A percentile compares a stretch with the other conserved stretches of the same genome.
Evolutionary conservation across 768 basidiomycete species (phyloP).

Genomic region (Phylloporus arenicola): DNA sequence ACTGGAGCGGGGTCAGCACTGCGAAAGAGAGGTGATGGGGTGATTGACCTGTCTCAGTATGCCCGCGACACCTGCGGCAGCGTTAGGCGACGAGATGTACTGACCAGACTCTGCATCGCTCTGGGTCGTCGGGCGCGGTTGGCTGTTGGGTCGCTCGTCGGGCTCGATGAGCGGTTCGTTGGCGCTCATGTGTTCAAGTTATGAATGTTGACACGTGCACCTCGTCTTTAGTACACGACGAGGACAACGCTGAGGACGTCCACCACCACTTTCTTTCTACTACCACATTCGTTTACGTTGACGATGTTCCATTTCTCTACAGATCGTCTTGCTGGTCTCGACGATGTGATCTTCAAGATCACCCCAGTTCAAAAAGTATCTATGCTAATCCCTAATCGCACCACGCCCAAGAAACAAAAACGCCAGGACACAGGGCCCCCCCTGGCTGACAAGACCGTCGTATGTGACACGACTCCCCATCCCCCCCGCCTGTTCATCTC

Average conservation of each 20-base stretch:
- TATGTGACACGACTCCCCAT: constrained; percentile 19
- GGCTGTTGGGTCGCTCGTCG: constrained; percentile 50
- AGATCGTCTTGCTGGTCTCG: constrained; percentile 41
- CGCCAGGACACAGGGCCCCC: constrained; percentile 25
- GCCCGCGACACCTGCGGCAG: constrained; percentile 54
- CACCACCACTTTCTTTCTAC: background rate
- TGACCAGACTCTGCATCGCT: constrained; percentile 75
- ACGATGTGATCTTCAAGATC: constrained; percentile 36
- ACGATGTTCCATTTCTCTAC: constrained; percentile 34
- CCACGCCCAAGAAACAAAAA: constrained; percentile 18
- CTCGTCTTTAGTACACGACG: constrained; percentile 10
- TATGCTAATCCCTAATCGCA: constrained; percentile 22
- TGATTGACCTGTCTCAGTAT: constrained; percentile 67
- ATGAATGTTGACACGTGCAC: constrained; percentile 11
- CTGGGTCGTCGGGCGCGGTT: constrained; percentile 51
- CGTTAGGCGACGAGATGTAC: background rate
- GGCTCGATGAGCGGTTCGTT: constrained; percentile 78
- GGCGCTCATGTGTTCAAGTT: constrained; percentile 43
- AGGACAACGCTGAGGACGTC: constrained; percentile 11
- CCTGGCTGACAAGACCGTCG: constrained; percentile 30
- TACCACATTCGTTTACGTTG: background rate
- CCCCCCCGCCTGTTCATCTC: constrained; percentile 10
- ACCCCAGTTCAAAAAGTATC: constrained; percentile 24
- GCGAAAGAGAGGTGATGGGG: constrained; percentile 1
- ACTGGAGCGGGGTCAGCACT: constrained; percentile 39